Evolutionary conservation across 495 filamentous ascomycete genomes (phyloP).

Genomic region (Acidiella bohemica): DNA sequence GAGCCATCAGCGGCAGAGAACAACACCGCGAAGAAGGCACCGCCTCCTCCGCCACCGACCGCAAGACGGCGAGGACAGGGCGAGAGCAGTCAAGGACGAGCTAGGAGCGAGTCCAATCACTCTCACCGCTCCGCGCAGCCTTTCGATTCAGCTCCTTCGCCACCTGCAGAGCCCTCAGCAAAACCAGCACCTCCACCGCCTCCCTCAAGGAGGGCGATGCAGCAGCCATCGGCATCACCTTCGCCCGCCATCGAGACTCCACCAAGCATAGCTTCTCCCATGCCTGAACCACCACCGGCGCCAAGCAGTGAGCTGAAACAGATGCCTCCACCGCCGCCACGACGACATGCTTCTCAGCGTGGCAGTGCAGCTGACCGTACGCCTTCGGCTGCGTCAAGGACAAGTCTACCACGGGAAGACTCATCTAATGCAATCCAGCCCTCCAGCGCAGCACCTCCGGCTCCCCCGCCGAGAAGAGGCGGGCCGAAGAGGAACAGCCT

Average conservation of each 20-base stretch:
- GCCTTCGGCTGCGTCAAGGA: conserved; percentile 6
- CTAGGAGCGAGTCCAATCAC: conserved; percentile 22
- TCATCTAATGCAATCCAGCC: neutral
- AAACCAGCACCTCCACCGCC: conserved; percentile 22
- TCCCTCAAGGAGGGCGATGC: conserved; percentile 19
- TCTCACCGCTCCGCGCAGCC: conserved; percentile 20
- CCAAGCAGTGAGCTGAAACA: neutral
- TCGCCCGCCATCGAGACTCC: conserved; percentile 12
- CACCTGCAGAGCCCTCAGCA: conserved; percentile 3
- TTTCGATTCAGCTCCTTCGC: conserved; percentile 1
- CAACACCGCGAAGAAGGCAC: conserved; percentile 18
- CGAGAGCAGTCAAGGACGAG: conserved; percentile 10
- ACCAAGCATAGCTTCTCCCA: conserved; percentile 2
- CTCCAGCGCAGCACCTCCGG: conserved; percentile 6
- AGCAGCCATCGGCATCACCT: conserved; percentile 6
- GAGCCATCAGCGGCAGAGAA: neutral
- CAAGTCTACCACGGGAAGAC: conserved; percentile 3
- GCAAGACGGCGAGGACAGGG: conserved; percentile 22
- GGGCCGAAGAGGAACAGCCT: conserved; percentile 4
- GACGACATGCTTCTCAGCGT: conserved; percentile 1
- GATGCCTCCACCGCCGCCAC: conserved; percentile 24
- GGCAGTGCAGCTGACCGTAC: conserved; percentile 2
- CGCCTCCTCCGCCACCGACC: conserved; percentile 25
- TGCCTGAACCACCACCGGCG: neutral
- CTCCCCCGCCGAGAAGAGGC: conserved; percentile 4